These are phyloP conservation scores for Talaromyces proteolyticus DNA, from an alignment of 495 filamentous ascomycete genomes.

Conservation along the genomic window DNA sequence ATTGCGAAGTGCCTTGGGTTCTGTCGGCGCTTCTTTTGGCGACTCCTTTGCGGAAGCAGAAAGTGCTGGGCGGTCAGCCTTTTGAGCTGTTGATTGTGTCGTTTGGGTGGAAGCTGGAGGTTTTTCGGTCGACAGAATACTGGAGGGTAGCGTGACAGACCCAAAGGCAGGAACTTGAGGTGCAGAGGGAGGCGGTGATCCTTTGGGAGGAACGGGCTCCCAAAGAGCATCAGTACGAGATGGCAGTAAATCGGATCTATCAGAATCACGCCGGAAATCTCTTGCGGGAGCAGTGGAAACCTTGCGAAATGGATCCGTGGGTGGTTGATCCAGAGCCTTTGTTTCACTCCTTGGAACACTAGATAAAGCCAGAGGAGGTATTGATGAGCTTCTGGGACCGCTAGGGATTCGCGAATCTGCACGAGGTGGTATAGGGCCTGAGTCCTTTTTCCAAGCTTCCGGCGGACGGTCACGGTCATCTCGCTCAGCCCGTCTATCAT, in stretches of 20 bases:
- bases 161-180: conserved; percentile 82
- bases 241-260: conserved; percentile 29
- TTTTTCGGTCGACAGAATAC: conserved; percentile 22
- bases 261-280: conserved; percentile 37
- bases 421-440: conserved; percentile 9
- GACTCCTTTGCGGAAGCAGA: conserved; percentile 2
- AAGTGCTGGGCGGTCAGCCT: neutral
- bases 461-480: conserved; percentile 56
- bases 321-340: conserved; percentile 21
- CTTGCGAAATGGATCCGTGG: conserved; percentile 35
- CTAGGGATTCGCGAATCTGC: conserved; percentile 22
- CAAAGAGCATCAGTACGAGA: conserved; percentile 32
- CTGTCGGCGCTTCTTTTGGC: conserved; percentile 30
- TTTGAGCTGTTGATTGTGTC: neutral
- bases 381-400: conserved; percentile 17
- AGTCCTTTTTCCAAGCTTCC: conserved; percentile 49
- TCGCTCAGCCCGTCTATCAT: conserved; percentile 36
- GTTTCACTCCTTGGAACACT: conserved; percentile 3
- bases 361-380: conserved; percentile 12
- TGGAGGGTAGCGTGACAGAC: conserved; percentile 37
- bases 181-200: conserved; percentile 68
- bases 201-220: conserved; percentile 26
- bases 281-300: conserved; percentile 9
- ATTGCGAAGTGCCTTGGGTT: conserved; percentile 28
- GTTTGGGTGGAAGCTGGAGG: conserved; percentile 14